phyloP scores from a whole-genome alignment of 768 basidiomycete species.

The Macrolepiota dolichaula region DNA sequence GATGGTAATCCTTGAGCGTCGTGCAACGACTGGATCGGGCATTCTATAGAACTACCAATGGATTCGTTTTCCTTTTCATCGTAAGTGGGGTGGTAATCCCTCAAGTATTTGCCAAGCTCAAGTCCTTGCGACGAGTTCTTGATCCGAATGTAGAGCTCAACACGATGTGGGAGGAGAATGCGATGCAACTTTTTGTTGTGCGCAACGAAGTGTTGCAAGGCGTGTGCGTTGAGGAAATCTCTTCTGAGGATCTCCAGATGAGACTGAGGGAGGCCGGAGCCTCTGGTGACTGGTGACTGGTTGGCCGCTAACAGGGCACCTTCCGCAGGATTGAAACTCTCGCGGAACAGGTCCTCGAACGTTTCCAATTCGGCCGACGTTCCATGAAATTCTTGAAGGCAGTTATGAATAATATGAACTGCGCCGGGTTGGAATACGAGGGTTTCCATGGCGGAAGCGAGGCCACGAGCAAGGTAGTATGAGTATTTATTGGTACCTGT shows the following conservation, averaged over 20 bases:
- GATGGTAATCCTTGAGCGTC: not conserved
- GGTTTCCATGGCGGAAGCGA: not conserved
- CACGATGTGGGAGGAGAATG: constrained; percentile 1
- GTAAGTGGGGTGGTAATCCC: no score
- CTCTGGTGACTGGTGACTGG: not conserved
- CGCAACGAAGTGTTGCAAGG: not conserved
- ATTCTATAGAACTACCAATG: not conserved
- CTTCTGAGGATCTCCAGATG: not conserved
- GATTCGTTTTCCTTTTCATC: not conserved
- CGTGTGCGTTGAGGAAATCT: constrained; percentile 4
- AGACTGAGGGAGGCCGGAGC: not conserved
- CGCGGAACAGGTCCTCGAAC: not conserved
- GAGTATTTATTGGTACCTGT: not conserved
- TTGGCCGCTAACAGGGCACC: not conserved
- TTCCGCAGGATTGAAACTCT: not conserved
- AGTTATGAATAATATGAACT: not conserved
- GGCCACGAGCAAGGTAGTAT: not conserved
- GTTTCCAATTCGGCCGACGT: not conserved
- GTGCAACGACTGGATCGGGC: not conserved
- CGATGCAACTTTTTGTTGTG: constrained; percentile 1
- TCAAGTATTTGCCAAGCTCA: not conserved
- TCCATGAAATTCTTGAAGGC: constrained; percentile 4
- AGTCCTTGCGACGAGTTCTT: not conserved
- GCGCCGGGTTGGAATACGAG: not conserved
- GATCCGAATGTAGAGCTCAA: constrained; percentile 5